Conservation (phyloP, 768 basidiomycete genomes). For the Lactifluus hygrophoroides region DNA sequence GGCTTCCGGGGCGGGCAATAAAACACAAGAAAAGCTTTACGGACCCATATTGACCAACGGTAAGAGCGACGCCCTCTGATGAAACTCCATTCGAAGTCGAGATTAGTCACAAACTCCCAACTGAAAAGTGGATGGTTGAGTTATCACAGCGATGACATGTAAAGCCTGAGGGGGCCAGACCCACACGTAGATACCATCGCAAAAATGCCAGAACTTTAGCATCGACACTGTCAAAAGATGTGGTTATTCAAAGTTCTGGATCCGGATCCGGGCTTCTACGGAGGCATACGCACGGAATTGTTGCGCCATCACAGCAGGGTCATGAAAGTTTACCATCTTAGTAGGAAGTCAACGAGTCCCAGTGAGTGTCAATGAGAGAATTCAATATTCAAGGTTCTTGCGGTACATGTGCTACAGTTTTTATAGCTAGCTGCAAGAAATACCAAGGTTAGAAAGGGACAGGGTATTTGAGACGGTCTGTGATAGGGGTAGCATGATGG, state of each 20-base stretch:
- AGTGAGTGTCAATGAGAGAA: no score
- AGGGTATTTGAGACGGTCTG: no score
- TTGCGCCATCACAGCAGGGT: background rate
- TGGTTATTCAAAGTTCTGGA: no score
- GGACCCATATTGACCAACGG: slow-evolving; percentile 5
- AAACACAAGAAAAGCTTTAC: background rate
- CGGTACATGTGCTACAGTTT: no score
- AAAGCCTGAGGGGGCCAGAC: background rate
- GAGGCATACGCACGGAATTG: background rate
- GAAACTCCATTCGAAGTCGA: background rate
- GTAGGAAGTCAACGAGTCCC: background rate
- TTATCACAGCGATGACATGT: no score
- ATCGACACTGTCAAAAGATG: background rate
- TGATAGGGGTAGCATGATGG: no score
- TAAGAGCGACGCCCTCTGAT: slow-evolving; percentile 2
- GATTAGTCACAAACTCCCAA: background rate
- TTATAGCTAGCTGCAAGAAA: no score
- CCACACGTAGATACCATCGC: slow-evolving; percentile 3
- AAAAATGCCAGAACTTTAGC: slow-evolving; percentile 4
- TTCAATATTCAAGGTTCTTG: no score
- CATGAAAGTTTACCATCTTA: background rate
- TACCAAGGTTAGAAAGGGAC: no score
- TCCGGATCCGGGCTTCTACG: no score
- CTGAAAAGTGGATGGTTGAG: background rate
- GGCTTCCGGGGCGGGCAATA: no score